phyloP scores from a whole-genome alignment of 306 rosid species.

The Carpinus viminea region DNA sequence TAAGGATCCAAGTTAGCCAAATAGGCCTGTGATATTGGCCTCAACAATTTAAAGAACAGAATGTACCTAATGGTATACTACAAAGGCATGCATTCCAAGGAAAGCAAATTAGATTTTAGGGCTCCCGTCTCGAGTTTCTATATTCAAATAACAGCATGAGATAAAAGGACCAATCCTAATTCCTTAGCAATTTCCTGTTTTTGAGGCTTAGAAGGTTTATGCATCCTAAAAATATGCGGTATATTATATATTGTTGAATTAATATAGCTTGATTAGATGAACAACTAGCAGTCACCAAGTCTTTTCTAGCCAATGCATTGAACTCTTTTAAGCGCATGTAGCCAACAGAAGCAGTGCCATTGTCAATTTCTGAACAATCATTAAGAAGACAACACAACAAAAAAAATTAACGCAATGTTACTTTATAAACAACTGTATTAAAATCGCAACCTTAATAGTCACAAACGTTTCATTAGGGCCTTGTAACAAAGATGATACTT shows the following conservation, averaged over 20 bases:
- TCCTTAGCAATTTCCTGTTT: not conserved
- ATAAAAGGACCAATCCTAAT: not conserved
- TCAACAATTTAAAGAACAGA: constrained; percentile 13
- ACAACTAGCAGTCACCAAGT: no score
- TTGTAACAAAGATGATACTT: constrained; percentile 80
- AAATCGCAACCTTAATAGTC: constrained; percentile 72
- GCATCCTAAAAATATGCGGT: not conserved
- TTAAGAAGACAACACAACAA: no score
- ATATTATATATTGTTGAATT: no score
- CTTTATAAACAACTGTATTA: constrained; percentile 28
- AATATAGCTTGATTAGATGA: no score
- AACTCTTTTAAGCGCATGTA: no score
- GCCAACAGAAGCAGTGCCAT: no score
- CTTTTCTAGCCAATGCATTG: no score
- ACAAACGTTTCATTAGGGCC: constrained; percentile 92
- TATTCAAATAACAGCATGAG: not conserved
- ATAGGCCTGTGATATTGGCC: no score
- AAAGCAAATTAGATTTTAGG: not conserved
- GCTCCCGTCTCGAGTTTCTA: not conserved
- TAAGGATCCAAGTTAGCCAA: no score
- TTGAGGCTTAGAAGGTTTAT: not conserved
- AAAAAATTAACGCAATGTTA: no score
- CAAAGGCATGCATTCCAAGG: not conserved
- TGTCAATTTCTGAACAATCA: no score
- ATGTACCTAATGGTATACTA: not conserved